Evolutionary conservation across 495 filamentous ascomycete genomes (phyloP), one percentile per base, ranked within the genome.

Genomic region (Penicillium waksmanii): DNA sequence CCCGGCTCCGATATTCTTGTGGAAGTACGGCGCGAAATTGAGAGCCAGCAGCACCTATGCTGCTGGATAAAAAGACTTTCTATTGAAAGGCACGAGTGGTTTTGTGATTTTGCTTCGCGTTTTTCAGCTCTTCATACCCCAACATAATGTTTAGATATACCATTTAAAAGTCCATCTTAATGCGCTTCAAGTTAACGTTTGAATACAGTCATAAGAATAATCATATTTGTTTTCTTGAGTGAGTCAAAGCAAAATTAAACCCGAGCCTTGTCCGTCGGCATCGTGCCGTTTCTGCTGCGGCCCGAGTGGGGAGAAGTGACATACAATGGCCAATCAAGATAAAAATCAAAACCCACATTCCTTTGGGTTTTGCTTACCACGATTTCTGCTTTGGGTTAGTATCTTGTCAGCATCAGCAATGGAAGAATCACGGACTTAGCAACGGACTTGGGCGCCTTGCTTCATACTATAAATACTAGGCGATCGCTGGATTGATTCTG

Each of bases 31-130:
- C 34, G 81, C 62, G 65, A 68, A 34, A 38, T 61, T 88, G 57
- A 77, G 86, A 74, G 82, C 80, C 63, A 85, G 74, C 75, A 89
- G 87, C 72, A 76, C 83, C 13, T 92, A 83, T 77, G 88, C 88
- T 58, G 85, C 87, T 62, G 86, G 88, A 13, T 74, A 65, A 63
- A 34, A 38, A 10, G 11, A 2, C 13, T n/a, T 8, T 44, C 36
- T 38, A n/a, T 38, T 38, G 10, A 38, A n/a, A 4, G 27, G 27
- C 27, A 6, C 0, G 27, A 31, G 36, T n/a, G 11, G 36, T 40
- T 50, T 6, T n/a, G 35, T 33, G 34, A 35, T 34, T 27, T 51
- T 51, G 25, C n/a, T 15, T 51, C 34, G 27, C 49, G 15, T 35
- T 33, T 3, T 6, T 9, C 5, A 11, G 35, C 47, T 21, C 10